A percentile compares a stretch with the other conserved stretches of the same genome.
Conservation (phyloP, 768 basidiomycete species). For the Trametes gibbosa region DNA sequence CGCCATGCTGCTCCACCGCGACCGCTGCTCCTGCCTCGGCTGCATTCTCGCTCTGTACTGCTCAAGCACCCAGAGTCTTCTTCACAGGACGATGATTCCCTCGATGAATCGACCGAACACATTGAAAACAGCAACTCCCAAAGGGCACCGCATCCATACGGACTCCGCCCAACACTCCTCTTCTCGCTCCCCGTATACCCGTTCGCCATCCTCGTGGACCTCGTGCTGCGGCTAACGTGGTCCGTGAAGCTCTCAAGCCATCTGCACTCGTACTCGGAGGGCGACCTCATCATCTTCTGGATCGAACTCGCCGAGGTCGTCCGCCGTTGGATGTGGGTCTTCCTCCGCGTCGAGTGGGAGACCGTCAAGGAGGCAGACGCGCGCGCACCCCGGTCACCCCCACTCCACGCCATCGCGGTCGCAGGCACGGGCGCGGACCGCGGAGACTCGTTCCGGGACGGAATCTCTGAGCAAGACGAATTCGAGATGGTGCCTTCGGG, state of each 20-base stretch:
- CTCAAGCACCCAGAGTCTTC: constrained; percentile 16
- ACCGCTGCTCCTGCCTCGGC: constrained; percentile 45
- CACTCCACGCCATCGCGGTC: too few relatives aligned
- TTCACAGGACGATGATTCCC: not conserved
- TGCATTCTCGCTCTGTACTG: constrained; percentile 36
- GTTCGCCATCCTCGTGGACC: constrained; percentile 74
- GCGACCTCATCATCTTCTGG: constrained; percentile 81
- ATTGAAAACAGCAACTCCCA: not conserved
- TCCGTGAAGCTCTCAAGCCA: constrained; percentile 87
- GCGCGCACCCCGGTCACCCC: constrained; percentile 13
- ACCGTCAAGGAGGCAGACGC: constrained; percentile 54
- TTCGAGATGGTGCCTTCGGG: constrained; percentile 22
- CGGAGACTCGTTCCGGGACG: constrained; percentile 13
- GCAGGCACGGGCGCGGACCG: constrained; percentile 8
- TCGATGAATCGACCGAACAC: not conserved
- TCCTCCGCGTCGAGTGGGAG: constrained; percentile 97
- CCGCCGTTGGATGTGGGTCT: constrained; percentile 97
- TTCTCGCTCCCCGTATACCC: constrained; percentile 86
- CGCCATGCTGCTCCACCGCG: constrained; percentile 36
- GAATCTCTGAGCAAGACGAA: constrained; percentile 16
- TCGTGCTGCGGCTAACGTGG: constrained; percentile 91
- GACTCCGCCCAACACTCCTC: constrained; percentile 72
- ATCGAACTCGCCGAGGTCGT: constrained; percentile 88
- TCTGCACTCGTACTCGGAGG: constrained; percentile 75
- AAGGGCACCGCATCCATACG: constrained; percentile 48